These are phyloP conservation scores for Thymus mandschuricus DNA, from an alignment of 257 asterid species.

Conservation along the genomic window DNA sequence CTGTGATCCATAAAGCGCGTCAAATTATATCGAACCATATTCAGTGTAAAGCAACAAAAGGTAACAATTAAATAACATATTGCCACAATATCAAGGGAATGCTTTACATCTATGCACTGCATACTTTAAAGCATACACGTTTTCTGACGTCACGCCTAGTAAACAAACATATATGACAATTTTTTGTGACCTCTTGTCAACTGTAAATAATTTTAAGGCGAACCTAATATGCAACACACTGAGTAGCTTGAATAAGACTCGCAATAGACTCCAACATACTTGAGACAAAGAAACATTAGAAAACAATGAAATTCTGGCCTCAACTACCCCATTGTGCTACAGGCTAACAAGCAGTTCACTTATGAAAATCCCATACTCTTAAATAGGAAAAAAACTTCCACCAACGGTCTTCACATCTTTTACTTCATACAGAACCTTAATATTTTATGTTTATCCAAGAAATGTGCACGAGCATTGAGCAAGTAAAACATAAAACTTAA, in stretches of 20 bases:
- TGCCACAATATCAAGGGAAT: conserved; percentile 1
- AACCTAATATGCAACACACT: neutral
- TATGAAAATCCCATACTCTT: neutral
- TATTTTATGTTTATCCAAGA: neutral
- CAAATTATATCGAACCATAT: conserved; percentile 7
- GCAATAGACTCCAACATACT: conserved; percentile 1
- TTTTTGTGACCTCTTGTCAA: neutral
- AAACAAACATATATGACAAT: conserved; percentile 13
- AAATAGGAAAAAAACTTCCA: neutral
- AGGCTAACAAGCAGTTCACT: conserved; percentile 12
- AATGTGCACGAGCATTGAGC: neutral
- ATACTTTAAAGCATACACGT: neutral
- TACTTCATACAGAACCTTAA: neutral
- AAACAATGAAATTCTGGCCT: neutral
- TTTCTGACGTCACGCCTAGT: neutral
- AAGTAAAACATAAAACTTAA: neutral
- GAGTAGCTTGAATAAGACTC: conserved; percentile 14
- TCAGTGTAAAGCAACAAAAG: neutral
- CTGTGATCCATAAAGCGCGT: neutral
- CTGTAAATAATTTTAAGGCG: neutral
- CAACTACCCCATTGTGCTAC: conserved; percentile 1
- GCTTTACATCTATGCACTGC: neutral
- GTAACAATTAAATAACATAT: conserved; percentile 8
- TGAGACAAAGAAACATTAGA: neutral
- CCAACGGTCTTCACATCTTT: neutral